A percentile compares a stretch with the other conserved stretches of the same genome.
phyloP scores from a whole-genome alignment of 2,329 filamentous ascomycete genomes.

The Fusarium agapanthi region DNA sequence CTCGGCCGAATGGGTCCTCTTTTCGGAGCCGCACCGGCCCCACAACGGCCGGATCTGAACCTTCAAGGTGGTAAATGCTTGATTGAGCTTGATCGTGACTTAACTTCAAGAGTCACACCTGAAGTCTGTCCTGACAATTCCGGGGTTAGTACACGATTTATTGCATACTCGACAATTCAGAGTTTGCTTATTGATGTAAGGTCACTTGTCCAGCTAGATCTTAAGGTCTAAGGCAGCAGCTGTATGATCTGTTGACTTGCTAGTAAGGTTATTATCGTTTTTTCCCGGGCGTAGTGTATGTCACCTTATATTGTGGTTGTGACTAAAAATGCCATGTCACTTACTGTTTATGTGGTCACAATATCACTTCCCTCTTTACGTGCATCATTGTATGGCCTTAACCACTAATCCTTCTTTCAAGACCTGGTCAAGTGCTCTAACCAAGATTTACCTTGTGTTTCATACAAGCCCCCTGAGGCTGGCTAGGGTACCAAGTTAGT shows the following conservation, averaged over 20 bases:
- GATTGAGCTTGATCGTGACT: background rate
- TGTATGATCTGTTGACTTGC: background rate
- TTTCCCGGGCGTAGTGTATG: background rate
- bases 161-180: no score
- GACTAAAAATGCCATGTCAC: background rate
- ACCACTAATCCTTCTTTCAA: background rate
- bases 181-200: background rate
- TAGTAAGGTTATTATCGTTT: background rate
- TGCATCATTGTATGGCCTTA: background rate
- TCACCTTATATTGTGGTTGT: background rate
- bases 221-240: background rate
- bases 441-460: background rate
- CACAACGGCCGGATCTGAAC: conserved; percentile 3
- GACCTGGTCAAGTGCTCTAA: background rate
- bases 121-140: background rate
- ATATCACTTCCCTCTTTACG: background rate
- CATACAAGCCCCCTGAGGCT: background rate
- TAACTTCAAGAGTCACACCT: background rate
- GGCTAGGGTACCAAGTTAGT: background rate
- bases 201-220: background rate
- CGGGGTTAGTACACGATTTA: background rate
- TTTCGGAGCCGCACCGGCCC: conserved; percentile 20
- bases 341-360: no score
- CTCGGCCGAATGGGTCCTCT: background rate
- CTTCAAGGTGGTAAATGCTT: background rate